Base-by-base conservation (phyloP, 805 yeast species). In the Yarrowia sp. region DNA sequence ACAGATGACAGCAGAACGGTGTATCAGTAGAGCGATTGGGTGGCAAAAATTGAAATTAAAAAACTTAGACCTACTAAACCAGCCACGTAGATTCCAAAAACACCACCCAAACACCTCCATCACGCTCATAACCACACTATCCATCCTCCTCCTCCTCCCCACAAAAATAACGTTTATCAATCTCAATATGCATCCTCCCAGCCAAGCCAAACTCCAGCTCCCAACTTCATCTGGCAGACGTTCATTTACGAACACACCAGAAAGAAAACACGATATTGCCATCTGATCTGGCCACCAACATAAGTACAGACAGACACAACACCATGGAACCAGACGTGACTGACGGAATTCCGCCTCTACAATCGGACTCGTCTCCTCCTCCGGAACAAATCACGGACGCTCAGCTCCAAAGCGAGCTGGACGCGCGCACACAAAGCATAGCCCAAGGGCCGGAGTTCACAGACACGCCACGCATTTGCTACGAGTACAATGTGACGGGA, bases 401-500 rank as follows among this genome's bases (percentile, higher is more conserved):
- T 11, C 61, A 55, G 31, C 47, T 55, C 4, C 61, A 55, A 31
- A 55, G 61, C 47, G 61, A 55, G 11, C 38, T 55, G 13, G 47
- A 55, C n/a, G 65, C 61, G 8, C 39, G 41, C 13, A 63, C 48
- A 32, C 50, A 41, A 14, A 63, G 48, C 13, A 63, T 50, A 31
- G 65, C 63, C n/a, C 48, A 51, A 32, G 65, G 61, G 14, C 61
- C 63, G 4, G 65, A 51, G 65, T 55, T 63, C 15, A 63, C 61
- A 28, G 66, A 64, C 31, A 75, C 74, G 64, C 84, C 86, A 0
- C 77, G 76, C 32, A 71, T 85, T 6, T 74, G 78, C 6, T 86
- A 82, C 74, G 71, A 74, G 3, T 78, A 77, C 65, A 6, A 13
- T 8, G 53, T 71, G 4, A 84, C 82, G 58, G 69, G 71, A 1